Conservation (phyloP, 2,329 filamentous ascomycete genomes). For the Neurospora sp. region DNA sequence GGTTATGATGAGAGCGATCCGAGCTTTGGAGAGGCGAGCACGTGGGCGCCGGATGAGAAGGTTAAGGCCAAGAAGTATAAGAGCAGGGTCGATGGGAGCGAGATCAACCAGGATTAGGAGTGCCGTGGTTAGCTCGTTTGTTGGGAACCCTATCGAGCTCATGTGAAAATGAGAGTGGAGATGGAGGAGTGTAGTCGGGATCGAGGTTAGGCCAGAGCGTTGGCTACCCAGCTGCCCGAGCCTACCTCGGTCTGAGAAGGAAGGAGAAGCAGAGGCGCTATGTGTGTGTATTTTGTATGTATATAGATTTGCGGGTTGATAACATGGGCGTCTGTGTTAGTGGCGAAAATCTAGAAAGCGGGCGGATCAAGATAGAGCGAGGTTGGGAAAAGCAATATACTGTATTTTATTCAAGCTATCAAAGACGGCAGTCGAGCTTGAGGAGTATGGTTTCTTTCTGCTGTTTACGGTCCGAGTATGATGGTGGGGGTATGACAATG, state of each 20-base stretch:
- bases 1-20: constrained; percentile 72
- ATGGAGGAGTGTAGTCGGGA: background rate
- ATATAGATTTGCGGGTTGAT: background rate
- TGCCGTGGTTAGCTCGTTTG: background rate
- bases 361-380: background rate
- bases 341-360: background rate
- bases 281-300: background rate
- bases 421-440: background rate
- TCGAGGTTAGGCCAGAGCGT: background rate
- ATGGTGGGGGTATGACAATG: background rate
- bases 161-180: background rate
- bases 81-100: constrained; percentile 45
- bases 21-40: constrained; percentile 67
- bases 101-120: constrained; percentile 28
- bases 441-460: background rate
- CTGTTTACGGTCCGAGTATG: background rate
- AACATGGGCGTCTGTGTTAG: background rate
- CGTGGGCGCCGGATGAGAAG: constrained; percentile 55
- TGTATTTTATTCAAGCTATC: background rate
- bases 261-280: background rate
- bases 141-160: background rate
- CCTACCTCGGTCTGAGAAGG: background rate
- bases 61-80: constrained; percentile 39
- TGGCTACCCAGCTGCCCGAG: background rate
- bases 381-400: background rate